Evolutionary conservation across 306 rosid species (phyloP).

Genomic region (Sphenostylis stenocarpa): DNA sequence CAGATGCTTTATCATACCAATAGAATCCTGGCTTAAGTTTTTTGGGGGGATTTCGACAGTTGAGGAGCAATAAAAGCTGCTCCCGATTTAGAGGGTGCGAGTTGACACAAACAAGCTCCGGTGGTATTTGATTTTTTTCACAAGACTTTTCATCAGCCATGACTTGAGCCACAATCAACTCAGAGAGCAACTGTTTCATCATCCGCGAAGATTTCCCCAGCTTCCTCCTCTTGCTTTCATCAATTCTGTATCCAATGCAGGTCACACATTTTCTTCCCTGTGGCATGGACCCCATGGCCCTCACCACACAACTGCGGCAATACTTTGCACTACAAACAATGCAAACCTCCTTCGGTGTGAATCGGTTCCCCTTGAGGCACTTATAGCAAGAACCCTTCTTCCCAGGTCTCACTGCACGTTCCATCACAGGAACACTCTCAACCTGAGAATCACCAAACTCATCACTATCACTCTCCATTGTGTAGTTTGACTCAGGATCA

Average conservation of each 20-base stretch:
- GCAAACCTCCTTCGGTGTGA: constrained; percentile 71
- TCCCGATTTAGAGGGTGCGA: constrained; percentile 43
- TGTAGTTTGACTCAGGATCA: constrained; percentile 45
- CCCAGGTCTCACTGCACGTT: constrained; percentile 54
- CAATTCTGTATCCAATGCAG: constrained; percentile 64
- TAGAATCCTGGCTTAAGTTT: constrained; percentile 68
- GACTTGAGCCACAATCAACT: constrained; percentile 43
- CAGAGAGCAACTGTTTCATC: constrained; percentile 56
- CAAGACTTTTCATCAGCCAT: constrained; percentile 57
- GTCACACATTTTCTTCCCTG: constrained; percentile 79
- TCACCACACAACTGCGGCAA: constrained; percentile 42
- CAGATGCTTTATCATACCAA: constrained; percentile 86
- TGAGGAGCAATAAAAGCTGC: constrained; percentile 42
- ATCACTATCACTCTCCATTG: constrained; percentile 14
- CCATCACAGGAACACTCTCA: constrained; percentile 37
- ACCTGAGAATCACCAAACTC: constrained; percentile 32
- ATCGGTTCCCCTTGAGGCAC: constrained; percentile 63
- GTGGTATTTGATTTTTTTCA: constrained; percentile 62
- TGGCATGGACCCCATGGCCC: constrained; percentile 91
- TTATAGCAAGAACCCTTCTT: constrained; percentile 68
- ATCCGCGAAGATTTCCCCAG: constrained; percentile 64
- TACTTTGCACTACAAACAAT: constrained; percentile 44
- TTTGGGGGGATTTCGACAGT: constrained; percentile 60
- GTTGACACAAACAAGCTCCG: constrained; percentile 52
- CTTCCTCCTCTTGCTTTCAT: constrained; percentile 54